Base-by-base conservation (phyloP, 331 rosid species). In the Rhamnella rubrinervis region DNA sequence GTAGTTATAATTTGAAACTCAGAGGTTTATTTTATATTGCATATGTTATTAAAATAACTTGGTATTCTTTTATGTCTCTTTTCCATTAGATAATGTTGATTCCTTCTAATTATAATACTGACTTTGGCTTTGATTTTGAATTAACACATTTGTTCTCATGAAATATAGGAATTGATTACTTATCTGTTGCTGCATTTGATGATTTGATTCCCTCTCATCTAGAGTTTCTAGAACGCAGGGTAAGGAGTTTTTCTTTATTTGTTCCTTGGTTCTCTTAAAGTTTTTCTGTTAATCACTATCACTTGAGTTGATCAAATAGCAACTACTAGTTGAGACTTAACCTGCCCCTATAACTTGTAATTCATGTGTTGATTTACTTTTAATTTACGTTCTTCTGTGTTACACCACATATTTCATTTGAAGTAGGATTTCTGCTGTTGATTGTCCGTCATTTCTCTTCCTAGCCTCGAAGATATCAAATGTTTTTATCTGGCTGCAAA, bases 81-180 rank as follows among this genome's bases (percentile, higher is more conserved):
- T 14, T 38, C 44, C 26, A 6, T 28, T 38, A 44, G 49, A 9
- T 44, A 0, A 44, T 44, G 14, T 10, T 4, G 58, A 28, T 56
- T 80, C 63, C 44, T 63, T 26, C 46, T 52, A 41, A 25, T 31
- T 31, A 31, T 31, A 52, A 57, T 61, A 25, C 66, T 55, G 40
- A 14, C 38, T 26, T 7, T 58, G 2, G n/a, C 15, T 55, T 26
- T 25, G 19, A 19, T 57, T 72, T 55, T 59, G 60, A 16, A 28
- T 76, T 83, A 72, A 76, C 74, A 31, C 53, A 25, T 46, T 64
- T 78, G 53, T 46, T 60, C 37, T 71, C 15, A 49, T 84, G 72
- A 55, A 72, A 75, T 85, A 81, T 75, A 91, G 98, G 98, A 77
- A 61, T 87, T 85, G 98, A 93, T 82, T 93, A 90, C 86, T 77